Evolutionary conservation across 495 filamentous ascomycete genomes (phyloP), one percentile per base, ranked within the genome.

Genomic region (Jackrogersella minutella): DNA sequence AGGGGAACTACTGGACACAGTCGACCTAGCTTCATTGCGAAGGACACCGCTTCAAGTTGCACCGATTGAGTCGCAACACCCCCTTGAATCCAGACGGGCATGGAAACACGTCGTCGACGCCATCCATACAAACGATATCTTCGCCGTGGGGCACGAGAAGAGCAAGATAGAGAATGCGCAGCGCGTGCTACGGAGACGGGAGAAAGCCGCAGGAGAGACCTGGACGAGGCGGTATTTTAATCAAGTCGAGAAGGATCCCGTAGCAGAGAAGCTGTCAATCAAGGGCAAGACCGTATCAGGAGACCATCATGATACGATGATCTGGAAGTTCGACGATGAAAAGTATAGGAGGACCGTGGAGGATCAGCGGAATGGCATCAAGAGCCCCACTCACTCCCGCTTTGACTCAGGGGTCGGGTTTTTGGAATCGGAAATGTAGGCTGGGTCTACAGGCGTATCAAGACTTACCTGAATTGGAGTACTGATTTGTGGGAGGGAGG

Each of bases 151-250:
- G 0, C 69, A 74, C 13, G 86, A 91, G 76, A 96, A 96, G 76
- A 83, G 84, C 17, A 86, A 88, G 65, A 93, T 96, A 57, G 92
- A 96, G 72, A 91, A 90, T 52, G 82, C 83, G 50, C 92, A 96
- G 76, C 84, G 92, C 13, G 89, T 90, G 64, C 68, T 93, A 74
- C 84, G 92, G 64, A 88, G 84, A 74, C 77, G 80, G 56, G 92
- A 96, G 75, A 86, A 87, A 73, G 82, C 83, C 6, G 85, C 90
- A 64, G 85, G 86, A 40, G 77, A 83, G 37, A 87, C 90, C 62
- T 96, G 91, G 89, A 80, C 87, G 61, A 80, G 91, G 51, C 79
- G 88, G 39, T 94, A 90, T 76, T 96, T 96, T 78, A 85, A 73
- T 13, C 52, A 58, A 9, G 47, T 40, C 17, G 19, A 59, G n/a